Base-by-base conservation (phyloP, 2,329 filamentous ascomycete species). In the Blastomyces parvus region DNA sequence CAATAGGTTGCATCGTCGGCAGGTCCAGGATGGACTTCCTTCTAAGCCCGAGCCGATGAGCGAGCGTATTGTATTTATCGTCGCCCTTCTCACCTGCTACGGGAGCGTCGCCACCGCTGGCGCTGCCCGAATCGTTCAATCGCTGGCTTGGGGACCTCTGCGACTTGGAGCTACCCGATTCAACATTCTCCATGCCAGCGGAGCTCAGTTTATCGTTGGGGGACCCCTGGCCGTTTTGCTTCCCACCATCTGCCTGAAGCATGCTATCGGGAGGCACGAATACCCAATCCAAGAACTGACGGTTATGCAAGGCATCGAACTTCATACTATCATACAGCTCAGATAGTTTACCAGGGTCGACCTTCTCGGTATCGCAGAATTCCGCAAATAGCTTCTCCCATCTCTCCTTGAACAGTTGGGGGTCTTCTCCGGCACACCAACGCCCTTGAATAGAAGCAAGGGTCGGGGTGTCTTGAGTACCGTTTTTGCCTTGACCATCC, bases 271-370 rank as follows among this genome's bases (percentile, higher is more conserved):
- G 87, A 1, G 94, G 94, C 19, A 91, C 96, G 70, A 99, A 99
- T 0, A 97, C 88, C 90, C 94, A 97, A 75, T 99, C 94, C 3
- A 99, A 80, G 71, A 99, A 99, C 66, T 91, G 90, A 2, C 94
- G 87, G 73, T 99, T 99, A 77, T 99, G 95, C 17, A 99, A 82
- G 0, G 94, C 94, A 74, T 99, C 94, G 67, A 97, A 99, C 76
- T 99, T 99, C 94, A 99, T 97, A 25, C 93, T 97, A 75, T 99
- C 94, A 74, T 99, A 99, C 2, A 99, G 83, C 78, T 99, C 94
- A 5, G 91, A 97, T 66, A 99, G 93, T 79, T 99, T 99, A 81
- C 92, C 96, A 22, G 95, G 95, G 75, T 99, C 94, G 22, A 97
- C 91, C 79, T 99, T 99, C 71, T 99, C 94, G 0, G 90, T 88